phyloP scores from a whole-genome alignment of 805 yeast species.

The Saccharomyces cerevisiae region DNA sequence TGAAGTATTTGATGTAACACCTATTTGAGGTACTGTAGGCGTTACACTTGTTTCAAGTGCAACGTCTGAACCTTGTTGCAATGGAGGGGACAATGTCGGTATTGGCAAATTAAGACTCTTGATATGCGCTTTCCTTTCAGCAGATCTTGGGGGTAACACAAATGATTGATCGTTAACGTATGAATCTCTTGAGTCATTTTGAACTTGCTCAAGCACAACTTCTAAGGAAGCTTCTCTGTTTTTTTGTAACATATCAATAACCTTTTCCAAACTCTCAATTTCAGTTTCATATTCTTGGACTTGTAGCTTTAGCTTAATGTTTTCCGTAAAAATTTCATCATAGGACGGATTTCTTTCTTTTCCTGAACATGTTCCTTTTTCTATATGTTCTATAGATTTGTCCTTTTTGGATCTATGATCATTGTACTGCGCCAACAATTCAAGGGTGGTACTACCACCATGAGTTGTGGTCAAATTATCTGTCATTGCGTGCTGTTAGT shows the following conservation, averaged over 20 bases:
- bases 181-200: not conserved
- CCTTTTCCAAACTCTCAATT: conserved; percentile 13
- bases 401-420: conserved; percentile 24
- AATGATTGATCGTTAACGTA: conserved; percentile 7
- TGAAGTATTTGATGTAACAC: conserved; percentile 4
- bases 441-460: conserved; percentile 57
- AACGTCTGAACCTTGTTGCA: not conserved
- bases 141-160: conserved; percentile 35
- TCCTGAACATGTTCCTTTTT: conserved; percentile 11
- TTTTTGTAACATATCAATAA: conserved; percentile 7
- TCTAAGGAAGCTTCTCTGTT: conserved; percentile 6
- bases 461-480: not conserved
- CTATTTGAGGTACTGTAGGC: conserved; percentile 5
- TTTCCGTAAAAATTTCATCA: conserved; percentile 28
- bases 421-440: conserved; percentile 25
- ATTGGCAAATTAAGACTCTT: conserved; percentile 13
- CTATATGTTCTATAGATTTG: conserved; percentile 23
- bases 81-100: conserved; percentile 1
- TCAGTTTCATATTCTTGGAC: conserved; percentile 22
- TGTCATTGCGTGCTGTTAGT: not conserved
- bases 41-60: not conserved
- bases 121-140: conserved; percentile 26
- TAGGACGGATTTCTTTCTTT: conserved; percentile 15
- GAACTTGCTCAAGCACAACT: conserved; percentile 3
- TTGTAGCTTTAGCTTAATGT: conserved; percentile 21